A percentile compares a stretch with the other conserved stretches of the same genome.
These are phyloP conservation scores for Suillus weaverae DNA, from an alignment of 768 basidiomycete genomes.

Conservation along the genomic window DNA sequence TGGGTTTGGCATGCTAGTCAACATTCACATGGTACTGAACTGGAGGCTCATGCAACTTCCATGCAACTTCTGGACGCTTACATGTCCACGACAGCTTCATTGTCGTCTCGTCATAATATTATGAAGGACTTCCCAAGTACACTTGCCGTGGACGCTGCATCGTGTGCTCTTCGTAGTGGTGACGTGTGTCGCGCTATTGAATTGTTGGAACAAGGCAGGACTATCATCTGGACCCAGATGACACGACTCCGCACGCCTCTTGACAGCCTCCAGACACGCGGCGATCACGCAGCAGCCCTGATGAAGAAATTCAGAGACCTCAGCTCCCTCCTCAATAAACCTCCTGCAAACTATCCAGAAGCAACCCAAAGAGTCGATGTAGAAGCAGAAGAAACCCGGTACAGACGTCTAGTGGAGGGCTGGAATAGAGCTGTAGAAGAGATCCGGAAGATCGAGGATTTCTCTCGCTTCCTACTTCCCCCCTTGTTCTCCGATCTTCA, in stretches of 20 bases:
- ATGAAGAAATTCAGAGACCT: constrained; percentile 11
- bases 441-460: constrained; percentile 9
- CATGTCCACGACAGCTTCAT: neutral
- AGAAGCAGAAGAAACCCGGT: constrained; percentile 8
- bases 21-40: neutral
- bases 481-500: constrained; percentile 14
- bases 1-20: constrained; percentile 2
- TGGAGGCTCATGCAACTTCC: constrained; percentile 2
- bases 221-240: constrained; percentile 27
- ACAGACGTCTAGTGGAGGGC: constrained; percentile 11
- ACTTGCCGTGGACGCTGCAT: constrained; percentile 7
- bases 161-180: no score
- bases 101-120: neutral
- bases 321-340: constrained; percentile 11
- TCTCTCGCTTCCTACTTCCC: constrained; percentile 19
- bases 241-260: constrained; percentile 24
- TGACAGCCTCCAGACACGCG: constrained; percentile 18
- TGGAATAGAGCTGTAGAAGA: constrained; percentile 1
- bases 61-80: constrained; percentile 4
- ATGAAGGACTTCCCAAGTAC: neutral
- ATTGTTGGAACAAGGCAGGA: no score
- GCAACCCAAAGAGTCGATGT: neutral
- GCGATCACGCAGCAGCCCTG: neutral
- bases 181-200: no score
- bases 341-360: neutral